Evolutionary conservation across 306 rosid species (phyloP), one percentile per base, ranked within the genome.

Genomic region (Morella rubra): DNA sequence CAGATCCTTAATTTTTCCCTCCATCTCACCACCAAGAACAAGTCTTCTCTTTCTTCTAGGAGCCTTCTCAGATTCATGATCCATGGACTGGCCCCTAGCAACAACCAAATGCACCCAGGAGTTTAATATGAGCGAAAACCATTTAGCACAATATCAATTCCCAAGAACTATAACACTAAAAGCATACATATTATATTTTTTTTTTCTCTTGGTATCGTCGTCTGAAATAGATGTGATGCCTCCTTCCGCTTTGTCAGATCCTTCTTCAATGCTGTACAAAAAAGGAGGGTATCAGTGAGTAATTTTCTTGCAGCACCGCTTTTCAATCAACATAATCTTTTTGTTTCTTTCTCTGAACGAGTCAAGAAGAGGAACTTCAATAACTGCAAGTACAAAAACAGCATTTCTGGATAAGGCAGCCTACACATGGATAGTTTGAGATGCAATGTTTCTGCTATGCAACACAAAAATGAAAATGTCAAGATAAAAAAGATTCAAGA

Each of bases 1-100:
- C 68, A 91, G 94, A 82, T 89, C 84, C 86, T 79, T 91, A 69
- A 93, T 86, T 86, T 87, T 84, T 77, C 50, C 75, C 82, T 91
- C 96, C 84, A 86, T 60, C 50, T 84, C 92, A 62, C 73, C 89
- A 73, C 83, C 93, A 50, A 94, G 90, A 85, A 83, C 74, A 77
- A 89, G 84, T 84, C 74, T 84, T 80, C 85, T 92, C 86, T 76
- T 91, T 81, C 81, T 90, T 78, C 58, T 85, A 52, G 92, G 78
- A 81, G 80, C 72, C 76, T 74, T 84, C 81, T 32, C 76, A 47
- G 83, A 80, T 59, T 77, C 83, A 83, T 80, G 77, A 69, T 78
- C 88, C 80, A 79, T 53, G 72, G 90, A 73, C 81, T 72, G 82
- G 74, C 56, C 84, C 75, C 61, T 83, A 75, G 87, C 76, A 79